These are phyloP conservation scores for Pinus albicaulis DNA, from an alignment of 75 land plant species.

Conservation along the genomic window DNA sequence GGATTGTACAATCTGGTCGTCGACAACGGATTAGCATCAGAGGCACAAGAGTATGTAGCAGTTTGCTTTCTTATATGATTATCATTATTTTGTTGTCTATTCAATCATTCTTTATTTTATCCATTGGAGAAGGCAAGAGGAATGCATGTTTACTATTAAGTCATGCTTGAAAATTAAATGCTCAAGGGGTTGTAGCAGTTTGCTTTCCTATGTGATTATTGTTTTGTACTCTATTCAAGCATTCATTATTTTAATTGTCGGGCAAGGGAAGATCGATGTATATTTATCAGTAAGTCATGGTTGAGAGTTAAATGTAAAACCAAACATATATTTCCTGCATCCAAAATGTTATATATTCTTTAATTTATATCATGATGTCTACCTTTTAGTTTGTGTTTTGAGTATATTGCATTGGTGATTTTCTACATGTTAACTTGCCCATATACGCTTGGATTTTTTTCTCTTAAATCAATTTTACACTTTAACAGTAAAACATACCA, in stretches of 20 bases:
- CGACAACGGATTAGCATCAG: conserved; percentile 58
- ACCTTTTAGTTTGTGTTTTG: background rate
- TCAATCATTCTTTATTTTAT: background rate
- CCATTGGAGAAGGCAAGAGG: background rate
- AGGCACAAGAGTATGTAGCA: conserved; percentile 71
- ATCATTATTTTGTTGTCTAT: background rate
- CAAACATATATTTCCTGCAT: no score
- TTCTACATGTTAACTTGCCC: background rate
- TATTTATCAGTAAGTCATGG: background rate
- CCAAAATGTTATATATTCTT: no score
- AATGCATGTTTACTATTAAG: background rate
- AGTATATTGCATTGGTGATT: background rate
- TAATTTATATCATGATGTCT: background rate
- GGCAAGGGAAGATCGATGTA: background rate
- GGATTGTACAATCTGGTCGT: conserved; percentile 64
- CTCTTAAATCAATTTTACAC: background rate
- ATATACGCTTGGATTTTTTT: background rate
- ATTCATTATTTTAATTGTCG: background rate
- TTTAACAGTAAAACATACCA: no score
- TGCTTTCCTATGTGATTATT: background rate
- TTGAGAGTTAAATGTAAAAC: conserved; percentile 43
- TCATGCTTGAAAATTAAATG: conserved; percentile 45
- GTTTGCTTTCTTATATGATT: background rate
- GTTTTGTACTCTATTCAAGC: background rate
- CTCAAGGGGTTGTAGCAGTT: conserved; percentile 52